Evolutionary conservation across 2,329 filamentous ascomycete species (phyloP).

Genomic region (Huntiella abstrusa): DNA sequence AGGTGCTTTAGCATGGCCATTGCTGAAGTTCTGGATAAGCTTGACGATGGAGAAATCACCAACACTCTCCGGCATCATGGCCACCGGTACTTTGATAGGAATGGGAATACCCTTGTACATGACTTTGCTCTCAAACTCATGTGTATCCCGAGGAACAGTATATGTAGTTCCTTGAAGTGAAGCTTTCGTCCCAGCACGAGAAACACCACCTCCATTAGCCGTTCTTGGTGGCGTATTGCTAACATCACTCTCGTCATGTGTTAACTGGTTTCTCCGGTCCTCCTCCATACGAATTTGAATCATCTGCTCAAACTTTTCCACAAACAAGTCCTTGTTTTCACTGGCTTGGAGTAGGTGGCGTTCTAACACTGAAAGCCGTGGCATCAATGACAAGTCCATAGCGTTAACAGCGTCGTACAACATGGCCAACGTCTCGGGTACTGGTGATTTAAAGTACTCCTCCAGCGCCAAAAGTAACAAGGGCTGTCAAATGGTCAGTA

Average conservation of each 20-base stretch:
- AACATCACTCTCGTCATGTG: slow-evolving; percentile 19
- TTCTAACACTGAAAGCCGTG: slow-evolving; percentile 65
- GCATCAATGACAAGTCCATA: slow-evolving; percentile 93
- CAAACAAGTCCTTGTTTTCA: slow-evolving; percentile 88
- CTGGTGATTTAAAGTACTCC: slow-evolving; percentile 88
- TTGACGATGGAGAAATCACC: slow-evolving; percentile 97
- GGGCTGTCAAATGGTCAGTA: slow-evolving; percentile 33
- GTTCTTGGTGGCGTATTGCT: slow-evolving; percentile 25
- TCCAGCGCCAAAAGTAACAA: slow-evolving; percentile 78
- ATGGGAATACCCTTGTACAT: slow-evolving; percentile 94
- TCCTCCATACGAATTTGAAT: slow-evolving; percentile 63
- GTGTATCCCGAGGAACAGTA: slow-evolving; percentile 74
- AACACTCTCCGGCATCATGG: slow-evolving; percentile 84
- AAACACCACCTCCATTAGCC: slow-evolving; percentile 13
- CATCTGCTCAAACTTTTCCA: slow-evolving; percentile 95
- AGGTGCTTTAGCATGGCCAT: slow-evolving; percentile 60
- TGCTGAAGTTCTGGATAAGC: slow-evolving; percentile 84
- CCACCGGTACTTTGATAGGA: slow-evolving; percentile 87
- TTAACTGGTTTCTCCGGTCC: slow-evolving; percentile 29
- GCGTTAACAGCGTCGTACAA: slow-evolving; percentile 85
- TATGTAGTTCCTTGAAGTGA: slow-evolving; percentile 48
- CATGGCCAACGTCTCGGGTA: slow-evolving; percentile 68
- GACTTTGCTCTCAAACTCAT: slow-evolving; percentile 91
- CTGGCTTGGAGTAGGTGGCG: slow-evolving; percentile 71
- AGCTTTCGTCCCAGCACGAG: slow-evolving; percentile 42